A percentile compares a stretch with the other conserved stretches of the same genome.
Conservation (phyloP, 305 asterid genomes). For the Stenogyne calaminthoides region DNA sequence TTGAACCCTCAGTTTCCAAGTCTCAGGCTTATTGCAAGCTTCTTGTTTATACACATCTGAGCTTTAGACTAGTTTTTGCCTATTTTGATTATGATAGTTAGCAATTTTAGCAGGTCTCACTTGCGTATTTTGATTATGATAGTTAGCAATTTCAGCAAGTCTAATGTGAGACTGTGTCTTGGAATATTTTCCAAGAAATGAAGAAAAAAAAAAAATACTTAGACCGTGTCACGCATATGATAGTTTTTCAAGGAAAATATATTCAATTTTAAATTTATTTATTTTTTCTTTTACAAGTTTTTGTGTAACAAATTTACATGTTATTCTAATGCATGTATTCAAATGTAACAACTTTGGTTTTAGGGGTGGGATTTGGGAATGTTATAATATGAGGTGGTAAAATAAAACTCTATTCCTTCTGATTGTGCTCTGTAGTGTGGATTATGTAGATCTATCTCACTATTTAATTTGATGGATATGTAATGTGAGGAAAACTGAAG, state of each 20-base stretch:
- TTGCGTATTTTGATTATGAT: too few relatives aligned
- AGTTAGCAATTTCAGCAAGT: neutral
- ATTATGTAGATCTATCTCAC: neutral
- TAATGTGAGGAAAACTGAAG: neutral
- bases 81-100: conserved; percentile 17
- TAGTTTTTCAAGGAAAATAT: too few relatives aligned
- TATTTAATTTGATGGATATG: too few relatives aligned
- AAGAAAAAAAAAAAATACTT: too few relatives aligned
- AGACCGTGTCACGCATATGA: too few relatives aligned
- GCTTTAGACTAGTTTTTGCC: conserved; percentile 31
- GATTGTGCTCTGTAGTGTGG: neutral
- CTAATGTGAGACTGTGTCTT: too few relatives aligned
- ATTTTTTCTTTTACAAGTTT: neutral
- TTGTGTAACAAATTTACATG: neutral
- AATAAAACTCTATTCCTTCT: neutral
- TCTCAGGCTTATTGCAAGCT: conserved; percentile 20
- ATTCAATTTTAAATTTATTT: too few relatives aligned
- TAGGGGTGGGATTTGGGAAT: too few relatives aligned
- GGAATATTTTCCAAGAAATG: too few relatives aligned
- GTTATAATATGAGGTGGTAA: neutral
- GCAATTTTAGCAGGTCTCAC: too few relatives aligned
- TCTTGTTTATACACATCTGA: conserved; percentile 29
- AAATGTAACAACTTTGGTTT: neutral
- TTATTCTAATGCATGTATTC: neutral
- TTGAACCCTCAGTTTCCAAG: conserved; percentile 13